Conservation (phyloP, 371 early-diverging fungal species). For the Cladochytrium tenue region DNA sequence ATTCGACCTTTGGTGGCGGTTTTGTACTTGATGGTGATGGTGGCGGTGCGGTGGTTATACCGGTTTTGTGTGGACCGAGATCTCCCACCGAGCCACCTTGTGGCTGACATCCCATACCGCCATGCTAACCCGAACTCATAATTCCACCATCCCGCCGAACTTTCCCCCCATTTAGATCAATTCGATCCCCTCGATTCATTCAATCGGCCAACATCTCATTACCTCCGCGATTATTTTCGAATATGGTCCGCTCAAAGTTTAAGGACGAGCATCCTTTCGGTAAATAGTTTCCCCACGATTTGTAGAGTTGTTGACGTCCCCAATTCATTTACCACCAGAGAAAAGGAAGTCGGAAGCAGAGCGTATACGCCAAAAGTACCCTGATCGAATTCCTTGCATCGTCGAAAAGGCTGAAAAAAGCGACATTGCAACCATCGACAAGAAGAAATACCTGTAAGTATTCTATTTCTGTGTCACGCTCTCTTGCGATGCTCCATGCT, state of each 20-base stretch:
- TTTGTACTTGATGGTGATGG: no score
- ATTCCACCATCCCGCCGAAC: no score
- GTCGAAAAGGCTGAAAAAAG: conserved; percentile 92
- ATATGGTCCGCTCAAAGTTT: conserved; percentile 75
- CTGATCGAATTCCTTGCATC: conserved; percentile 94
- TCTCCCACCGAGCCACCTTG: no score
- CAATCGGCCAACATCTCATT: background rate
- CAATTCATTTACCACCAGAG: no score
- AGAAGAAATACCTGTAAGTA: conserved; percentile 88
- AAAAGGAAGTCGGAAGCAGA: conserved; percentile 95
- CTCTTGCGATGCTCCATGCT: background rate
- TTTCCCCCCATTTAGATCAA: background rate
- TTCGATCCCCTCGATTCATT: conserved; percentile 13
- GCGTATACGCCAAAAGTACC: conserved; percentile 93
- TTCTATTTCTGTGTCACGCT: background rate
- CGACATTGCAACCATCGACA: conserved; percentile 93
- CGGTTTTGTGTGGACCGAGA: no score
- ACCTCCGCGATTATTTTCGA: background rate
- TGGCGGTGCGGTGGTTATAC: no score
- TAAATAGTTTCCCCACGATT: conserved; percentile 32
- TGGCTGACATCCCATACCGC: no score
- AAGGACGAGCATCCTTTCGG: conserved; percentile 96
- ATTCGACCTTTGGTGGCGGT: no score
- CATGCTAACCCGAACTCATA: no score
- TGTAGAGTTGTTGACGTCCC: conserved; percentile 8